A percentile compares a stretch with the other conserved stretches of the same genome.
Evolutionary conservation across 805 yeast species (phyloP).

Genomic region (Candida wancherniae): DNA sequence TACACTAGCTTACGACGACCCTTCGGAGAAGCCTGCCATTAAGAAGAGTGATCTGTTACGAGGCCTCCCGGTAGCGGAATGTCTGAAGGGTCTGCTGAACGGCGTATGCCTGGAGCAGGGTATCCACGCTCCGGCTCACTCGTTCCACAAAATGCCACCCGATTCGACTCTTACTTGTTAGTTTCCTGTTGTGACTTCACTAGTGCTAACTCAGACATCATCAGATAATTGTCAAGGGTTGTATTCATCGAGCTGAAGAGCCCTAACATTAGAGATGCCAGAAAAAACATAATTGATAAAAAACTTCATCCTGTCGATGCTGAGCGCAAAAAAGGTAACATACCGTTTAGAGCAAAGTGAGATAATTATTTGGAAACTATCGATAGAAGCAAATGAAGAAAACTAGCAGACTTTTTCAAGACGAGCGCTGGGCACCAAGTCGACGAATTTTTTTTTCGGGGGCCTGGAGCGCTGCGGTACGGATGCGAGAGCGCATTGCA

Average conservation of each 20-base stretch:
- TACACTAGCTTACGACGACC: too few relatives aligned
- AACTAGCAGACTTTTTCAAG: neutral
- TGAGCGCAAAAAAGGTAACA: constrained; percentile 3
- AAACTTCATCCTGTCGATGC: constrained; percentile 31
- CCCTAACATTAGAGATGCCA: constrained; percentile 93
- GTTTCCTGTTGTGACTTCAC: too few relatives aligned
- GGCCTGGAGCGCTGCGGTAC: constrained; percentile 9
- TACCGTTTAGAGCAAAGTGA: constrained; percentile 1
- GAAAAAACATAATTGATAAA: constrained; percentile 58
- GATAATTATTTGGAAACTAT: constrained; percentile 3
- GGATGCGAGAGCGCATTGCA: constrained; percentile 8
- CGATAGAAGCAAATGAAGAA: neutral
- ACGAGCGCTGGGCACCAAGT: neutral
- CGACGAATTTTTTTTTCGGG: neutral
- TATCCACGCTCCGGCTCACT: too few relatives aligned
- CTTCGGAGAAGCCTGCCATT: too few relatives aligned
- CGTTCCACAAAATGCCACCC: too few relatives aligned
- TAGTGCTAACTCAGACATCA: too few relatives aligned
- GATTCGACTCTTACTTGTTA: neutral
- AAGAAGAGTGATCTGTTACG: too few relatives aligned
- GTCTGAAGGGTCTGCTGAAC: too few relatives aligned
- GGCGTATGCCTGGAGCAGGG: too few relatives aligned
- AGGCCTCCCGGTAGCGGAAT: too few relatives aligned
- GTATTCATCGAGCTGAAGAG: constrained; percentile 74
- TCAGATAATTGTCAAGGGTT: constrained; percentile 69